A percentile compares a stretch with the other conserved stretches of the same genome.
phyloP scores from a whole-genome alignment of 805 yeast genomes.

The Candida anglica region DNA sequence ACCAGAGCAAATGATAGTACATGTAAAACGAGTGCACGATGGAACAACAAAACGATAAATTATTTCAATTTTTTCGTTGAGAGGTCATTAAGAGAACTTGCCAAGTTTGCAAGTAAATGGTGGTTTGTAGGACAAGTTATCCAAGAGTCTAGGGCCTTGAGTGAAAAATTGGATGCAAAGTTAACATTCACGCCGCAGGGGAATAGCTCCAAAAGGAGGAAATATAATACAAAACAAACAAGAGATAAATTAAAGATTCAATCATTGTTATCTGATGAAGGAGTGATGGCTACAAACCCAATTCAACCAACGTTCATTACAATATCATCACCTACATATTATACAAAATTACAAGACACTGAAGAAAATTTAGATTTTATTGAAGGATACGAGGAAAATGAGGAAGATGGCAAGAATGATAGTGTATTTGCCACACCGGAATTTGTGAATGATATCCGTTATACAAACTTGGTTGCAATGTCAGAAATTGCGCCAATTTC shows the following conservation, averaged over 20 bases:
- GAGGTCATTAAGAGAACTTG: conserved; percentile 1
- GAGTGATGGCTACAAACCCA: not conserved
- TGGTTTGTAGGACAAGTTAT: conserved; percentile 9
- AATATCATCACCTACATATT: not conserved
- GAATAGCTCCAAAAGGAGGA: not conserved
- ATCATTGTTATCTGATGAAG: conserved; percentile 1
- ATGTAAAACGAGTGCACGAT: too few relatives aligned
- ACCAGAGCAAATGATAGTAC: too few relatives aligned
- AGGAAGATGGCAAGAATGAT: conserved; percentile 1
- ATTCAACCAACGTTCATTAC: not conserved
- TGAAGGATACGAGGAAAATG: not conserved
- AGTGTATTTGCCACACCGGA: not conserved
- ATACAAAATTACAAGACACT: not conserved
- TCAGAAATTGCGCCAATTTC: too few relatives aligned
- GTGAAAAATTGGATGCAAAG: conserved; percentile 3
- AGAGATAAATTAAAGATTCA: conserved; percentile 1
- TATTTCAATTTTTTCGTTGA: not conserved
- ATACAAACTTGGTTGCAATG: too few relatives aligned
- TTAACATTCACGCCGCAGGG: not conserved
- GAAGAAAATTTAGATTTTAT: not conserved
- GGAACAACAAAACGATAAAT: not conserved
- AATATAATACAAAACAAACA: not conserved
- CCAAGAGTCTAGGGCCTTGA: conserved; percentile 2
- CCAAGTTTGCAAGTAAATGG: conserved; percentile 8
- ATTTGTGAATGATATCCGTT: conserved; percentile 1